Evolutionary conservation across 768 basidiomycete species (phyloP).

Genomic region (Trichaptum fuscoviolaceum): DNA sequence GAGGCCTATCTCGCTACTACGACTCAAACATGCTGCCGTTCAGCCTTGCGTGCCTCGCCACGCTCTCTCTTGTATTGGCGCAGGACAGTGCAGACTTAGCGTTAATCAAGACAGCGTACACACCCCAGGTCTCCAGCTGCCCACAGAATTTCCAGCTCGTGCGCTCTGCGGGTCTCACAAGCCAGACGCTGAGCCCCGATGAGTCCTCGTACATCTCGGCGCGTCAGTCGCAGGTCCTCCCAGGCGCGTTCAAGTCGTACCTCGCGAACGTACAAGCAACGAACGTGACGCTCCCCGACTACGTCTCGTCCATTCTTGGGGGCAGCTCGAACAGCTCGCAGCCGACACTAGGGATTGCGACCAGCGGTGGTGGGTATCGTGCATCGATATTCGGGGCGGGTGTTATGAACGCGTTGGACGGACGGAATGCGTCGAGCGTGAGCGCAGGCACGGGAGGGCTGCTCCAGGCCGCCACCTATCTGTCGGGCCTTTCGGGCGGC

Average conservation of each 20-base stretch:
- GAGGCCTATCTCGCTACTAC: too few relatives aligned
- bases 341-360: constrained; percentile 43
- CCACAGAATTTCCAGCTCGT: constrained; percentile 3
- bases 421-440: constrained; percentile 37
- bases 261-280: constrained; percentile 31
- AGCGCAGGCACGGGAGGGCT: constrained; percentile 43
- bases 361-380: constrained; percentile 52
- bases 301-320: constrained; percentile 7
- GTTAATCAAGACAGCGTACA: neutral
- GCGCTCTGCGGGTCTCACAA: constrained; percentile 7
- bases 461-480: constrained; percentile 47
- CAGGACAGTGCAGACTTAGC: neutral
- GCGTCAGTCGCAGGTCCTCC: constrained; percentile 30
- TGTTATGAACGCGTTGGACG: constrained; percentile 44
- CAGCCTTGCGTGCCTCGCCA: neutral
- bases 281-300: constrained; percentile 20
- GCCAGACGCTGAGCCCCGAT: constrained; percentile 29
- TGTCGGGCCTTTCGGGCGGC: constrained; percentile 46
- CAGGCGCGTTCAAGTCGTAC: constrained; percentile 35
- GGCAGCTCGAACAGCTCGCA: constrained; percentile 7
- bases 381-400: constrained; percentile 53
- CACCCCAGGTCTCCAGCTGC: neutral
- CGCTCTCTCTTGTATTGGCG: neutral
- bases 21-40: neutral
- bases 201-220: constrained; percentile 33